Percentiles rank a stretch among this genome's conserved stretches.
Evolutionary conservation across 1,139 yeast genomes (phyloP).

Genomic region (Diutina siamensis): DNA sequence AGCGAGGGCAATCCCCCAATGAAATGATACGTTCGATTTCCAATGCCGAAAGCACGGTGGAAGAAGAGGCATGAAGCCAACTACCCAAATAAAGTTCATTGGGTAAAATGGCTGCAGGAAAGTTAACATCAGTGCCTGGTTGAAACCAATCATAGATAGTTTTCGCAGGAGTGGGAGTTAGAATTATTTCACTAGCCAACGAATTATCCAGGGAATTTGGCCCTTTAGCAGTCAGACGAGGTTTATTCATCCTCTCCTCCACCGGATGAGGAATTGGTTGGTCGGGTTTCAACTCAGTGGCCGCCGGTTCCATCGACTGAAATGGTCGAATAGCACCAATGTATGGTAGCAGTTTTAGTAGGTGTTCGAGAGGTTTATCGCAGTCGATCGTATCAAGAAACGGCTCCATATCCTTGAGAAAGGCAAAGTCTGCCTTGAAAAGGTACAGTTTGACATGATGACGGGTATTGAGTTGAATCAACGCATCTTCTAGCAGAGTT

Average conservation of each 20-base stretch:
- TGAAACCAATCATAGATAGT: slow-evolving; percentile 31
- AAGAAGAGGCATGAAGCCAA: slow-evolving; percentile 3
- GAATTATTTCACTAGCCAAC: slow-evolving; percentile 1
- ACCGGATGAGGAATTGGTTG: background rate
- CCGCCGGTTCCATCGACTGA: too few species aligned
- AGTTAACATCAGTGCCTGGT: slow-evolving; percentile 22
- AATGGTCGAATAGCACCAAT: too few species aligned
- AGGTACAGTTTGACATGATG: slow-evolving; percentile 18
- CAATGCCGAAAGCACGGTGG: background rate
- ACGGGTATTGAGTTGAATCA: slow-evolving; percentile 10
- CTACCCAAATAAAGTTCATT: slow-evolving; percentile 22
- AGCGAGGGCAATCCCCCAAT: slow-evolving; percentile 11
- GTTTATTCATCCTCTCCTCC: too few species aligned
- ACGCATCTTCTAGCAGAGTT: slow-evolving; percentile 15
- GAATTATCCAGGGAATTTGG: too few species aligned
- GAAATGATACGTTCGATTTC: slow-evolving; percentile 1
- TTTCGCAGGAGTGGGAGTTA: background rate
- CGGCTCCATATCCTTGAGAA: slow-evolving; percentile 22
- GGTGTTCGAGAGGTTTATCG: background rate
- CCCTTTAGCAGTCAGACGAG: too few species aligned
- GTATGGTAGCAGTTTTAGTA: background rate
- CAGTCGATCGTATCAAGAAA: slow-evolving; percentile 15
- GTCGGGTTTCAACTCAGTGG: background rate
- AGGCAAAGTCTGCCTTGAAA: slow-evolving; percentile 21
- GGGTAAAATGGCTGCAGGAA: slow-evolving; percentile 22